Evolutionary conservation across 306 rosid genomes (phyloP).

Genomic region (Carpinus viminea): DNA sequence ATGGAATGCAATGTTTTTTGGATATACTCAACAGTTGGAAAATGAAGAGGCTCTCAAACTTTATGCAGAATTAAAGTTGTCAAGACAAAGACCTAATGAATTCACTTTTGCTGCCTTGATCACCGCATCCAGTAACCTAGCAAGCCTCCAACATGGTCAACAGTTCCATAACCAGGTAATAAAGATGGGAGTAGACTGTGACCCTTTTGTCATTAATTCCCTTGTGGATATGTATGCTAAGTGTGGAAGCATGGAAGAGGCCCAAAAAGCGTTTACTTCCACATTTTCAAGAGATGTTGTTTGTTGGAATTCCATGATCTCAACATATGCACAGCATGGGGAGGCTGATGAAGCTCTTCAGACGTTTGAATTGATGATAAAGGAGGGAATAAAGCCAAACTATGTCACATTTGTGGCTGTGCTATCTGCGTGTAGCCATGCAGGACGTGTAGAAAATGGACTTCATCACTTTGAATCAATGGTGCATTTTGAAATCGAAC

Average conservation of each 20-base stretch:
- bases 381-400: conserved; percentile 57
- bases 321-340: conserved; percentile 90
- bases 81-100: conserved; percentile 67
- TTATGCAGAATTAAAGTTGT: conserved; percentile 51
- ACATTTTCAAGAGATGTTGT: conserved; percentile 57
- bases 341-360: conserved; percentile 63
- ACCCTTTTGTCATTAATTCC: conserved; percentile 70
- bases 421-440: conserved; percentile 86
- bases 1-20: conserved; percentile 86
- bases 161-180: conserved; percentile 83
- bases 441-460: conserved; percentile 75
- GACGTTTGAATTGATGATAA: conserved; percentile 55
- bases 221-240: conserved; percentile 88
- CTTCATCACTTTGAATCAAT: conserved; percentile 65
- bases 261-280: conserved; percentile 49
- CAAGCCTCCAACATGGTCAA: conserved; percentile 74
- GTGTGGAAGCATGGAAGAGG: conserved; percentile 77
- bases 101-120: conserved; percentile 75
- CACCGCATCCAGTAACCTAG: conserved; percentile 67
- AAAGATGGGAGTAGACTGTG: conserved; percentile 65
- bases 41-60: conserved; percentile 74
- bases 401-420: conserved; percentile 77
- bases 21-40: conserved; percentile 58
- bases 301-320: conserved; percentile 91
- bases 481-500: conserved; percentile 55